Base-by-base conservation (phyloP, 768 basidiomycete genomes). In the Auriscalpium orientale region DNA sequence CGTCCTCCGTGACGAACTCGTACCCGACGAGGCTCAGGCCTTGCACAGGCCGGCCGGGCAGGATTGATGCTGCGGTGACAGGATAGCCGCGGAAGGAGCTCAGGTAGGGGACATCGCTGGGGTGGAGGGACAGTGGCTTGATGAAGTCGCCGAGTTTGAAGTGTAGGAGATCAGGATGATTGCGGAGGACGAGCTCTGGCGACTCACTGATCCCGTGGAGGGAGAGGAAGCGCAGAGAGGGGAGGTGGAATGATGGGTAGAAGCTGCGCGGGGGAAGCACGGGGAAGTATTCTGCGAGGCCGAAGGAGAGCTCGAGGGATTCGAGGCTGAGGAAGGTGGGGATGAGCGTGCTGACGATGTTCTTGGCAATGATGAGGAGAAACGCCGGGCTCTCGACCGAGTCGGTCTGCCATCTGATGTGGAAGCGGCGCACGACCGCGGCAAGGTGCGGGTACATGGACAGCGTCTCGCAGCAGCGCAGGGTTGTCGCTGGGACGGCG, bases 31-130 rank as follows among this genome's bases (percentile, higher is more conserved):
- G 80, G 15, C 76, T 71, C 49, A 86, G 79, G 54, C 69, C 68
- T 46, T 76, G 77, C 28, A 86, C 78, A 3, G 83, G 82, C 20
- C 85, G 72, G 18, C 82, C 82, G 5, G 84, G 85, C 52, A 85
- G 76, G 48, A 86, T 63, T 16, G 72, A 68, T 48, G 82, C 82
- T 2, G 83, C 83, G n/a, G 79, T 73, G 64, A 74, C 74, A 55
- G 83, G 76, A 36, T 77, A 74, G 56, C 84, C 84, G 54, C 82
- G 80, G 74, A 85, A 85, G 51, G 75, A 75, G 12, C 73, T 62
- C 21, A 87, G 75, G 48, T 58, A 59, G 5, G 80, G 79, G 18
- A 85, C 70, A 52, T 78, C 76, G 54, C 63, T 54, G n/a, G 73
- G 63, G 8, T 73, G 68, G 33, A 83, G 70, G 52, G 64, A 57